These are phyloP conservation scores for Phialocephala sp. DNA, from an alignment of 2,329 filamentous ascomycete species.

Conservation along the genomic window DNA sequence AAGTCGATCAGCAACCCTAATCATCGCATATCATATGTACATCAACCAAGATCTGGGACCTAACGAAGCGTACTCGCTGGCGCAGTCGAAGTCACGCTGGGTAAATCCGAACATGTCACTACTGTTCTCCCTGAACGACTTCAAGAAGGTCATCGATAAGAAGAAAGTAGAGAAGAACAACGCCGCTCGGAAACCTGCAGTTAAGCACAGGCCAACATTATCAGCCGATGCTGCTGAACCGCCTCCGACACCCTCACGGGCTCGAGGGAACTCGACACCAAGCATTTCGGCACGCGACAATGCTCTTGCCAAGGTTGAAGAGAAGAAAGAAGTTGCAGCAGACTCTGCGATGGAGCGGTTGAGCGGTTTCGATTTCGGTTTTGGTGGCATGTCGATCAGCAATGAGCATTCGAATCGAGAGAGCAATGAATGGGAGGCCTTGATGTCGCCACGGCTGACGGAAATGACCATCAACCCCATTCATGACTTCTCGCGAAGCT, in stretches of 20 bases:
- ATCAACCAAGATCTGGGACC: slow-evolving; percentile 77
- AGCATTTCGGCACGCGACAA: slow-evolving; percentile 39
- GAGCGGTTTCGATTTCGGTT: slow-evolving; percentile 41
- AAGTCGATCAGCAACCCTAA: slow-evolving; percentile 82
- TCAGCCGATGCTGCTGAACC: slow-evolving; percentile 59
- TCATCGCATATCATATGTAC: slow-evolving; percentile 85
- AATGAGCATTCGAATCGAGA: slow-evolving; percentile 21
- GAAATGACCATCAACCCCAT: slow-evolving; percentile 43
- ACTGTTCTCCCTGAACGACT: slow-evolving; percentile 88
- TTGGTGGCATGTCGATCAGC: slow-evolving; percentile 29
- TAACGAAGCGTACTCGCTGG: slow-evolving; percentile 82
- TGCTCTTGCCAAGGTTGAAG: slow-evolving; percentile 21
- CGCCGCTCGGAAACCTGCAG: slow-evolving; percentile 57
- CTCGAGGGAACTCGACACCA: slow-evolving; percentile 60
- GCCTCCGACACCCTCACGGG: slow-evolving; percentile 52
- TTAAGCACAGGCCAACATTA: slow-evolving; percentile 64
- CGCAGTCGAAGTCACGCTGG: slow-evolving; percentile 83
- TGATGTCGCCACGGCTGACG: slow-evolving; percentile 42
- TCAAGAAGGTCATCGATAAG: slow-evolving; percentile 67
- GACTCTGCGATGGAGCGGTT: slow-evolving; percentile 32
- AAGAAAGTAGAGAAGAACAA: slow-evolving; percentile 49
- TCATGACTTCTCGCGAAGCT: slow-evolving; percentile 34
- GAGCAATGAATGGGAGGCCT: slow-evolving; percentile 35
- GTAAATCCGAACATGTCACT: slow-evolving; percentile 92
- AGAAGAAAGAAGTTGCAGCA: slow-evolving; percentile 21